Conservation (phyloP, 306 rosid species). For the Sphenostylis stenocarpa region DNA sequence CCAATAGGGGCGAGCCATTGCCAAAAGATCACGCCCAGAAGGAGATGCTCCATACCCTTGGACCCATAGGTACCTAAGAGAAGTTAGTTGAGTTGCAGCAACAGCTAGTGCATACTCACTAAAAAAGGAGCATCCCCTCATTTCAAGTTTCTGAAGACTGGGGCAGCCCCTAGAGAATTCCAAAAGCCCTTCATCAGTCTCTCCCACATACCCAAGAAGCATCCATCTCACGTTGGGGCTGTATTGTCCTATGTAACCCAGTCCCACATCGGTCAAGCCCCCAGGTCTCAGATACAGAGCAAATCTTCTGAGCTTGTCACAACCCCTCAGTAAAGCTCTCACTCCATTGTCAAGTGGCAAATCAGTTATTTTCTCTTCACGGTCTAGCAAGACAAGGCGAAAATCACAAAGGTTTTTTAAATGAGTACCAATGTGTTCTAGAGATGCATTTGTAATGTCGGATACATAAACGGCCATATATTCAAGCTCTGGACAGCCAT, state of each 20-base stretch:
- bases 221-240: conserved; percentile 96
- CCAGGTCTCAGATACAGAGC: conserved; percentile 88
- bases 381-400: conserved; percentile 89
- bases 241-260: conserved; percentile 72
- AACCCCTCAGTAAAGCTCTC: conserved; percentile 76
- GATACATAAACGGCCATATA: conserved; percentile 90
- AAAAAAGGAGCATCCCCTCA: conserved; percentile 93
- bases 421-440: conserved; percentile 71
- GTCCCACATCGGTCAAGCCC: conserved; percentile 79
- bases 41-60: conserved; percentile 79
- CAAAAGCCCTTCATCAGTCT: conserved; percentile 78
- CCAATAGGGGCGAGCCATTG: conserved; percentile 89
- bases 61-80: conserved; percentile 92
- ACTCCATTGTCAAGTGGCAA: conserved; percentile 97
- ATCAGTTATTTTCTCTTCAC: conserved; percentile 69
- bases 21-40: conserved; percentile 68
- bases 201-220: conserved; percentile 93
- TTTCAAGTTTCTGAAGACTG: conserved; percentile 86
- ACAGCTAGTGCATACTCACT: conserved; percentile 80
- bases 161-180: conserved; percentile 85
- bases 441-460: conserved; percentile 73
- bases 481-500: conserved; percentile 87
- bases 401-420: conserved; percentile 82
- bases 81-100: conserved; percentile 62
- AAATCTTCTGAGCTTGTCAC: conserved; percentile 80